These are phyloP conservation scores for Epichloe scottii DNA, from an alignment of 2,329 filamentous ascomycete species.

Conservation along the genomic window DNA sequence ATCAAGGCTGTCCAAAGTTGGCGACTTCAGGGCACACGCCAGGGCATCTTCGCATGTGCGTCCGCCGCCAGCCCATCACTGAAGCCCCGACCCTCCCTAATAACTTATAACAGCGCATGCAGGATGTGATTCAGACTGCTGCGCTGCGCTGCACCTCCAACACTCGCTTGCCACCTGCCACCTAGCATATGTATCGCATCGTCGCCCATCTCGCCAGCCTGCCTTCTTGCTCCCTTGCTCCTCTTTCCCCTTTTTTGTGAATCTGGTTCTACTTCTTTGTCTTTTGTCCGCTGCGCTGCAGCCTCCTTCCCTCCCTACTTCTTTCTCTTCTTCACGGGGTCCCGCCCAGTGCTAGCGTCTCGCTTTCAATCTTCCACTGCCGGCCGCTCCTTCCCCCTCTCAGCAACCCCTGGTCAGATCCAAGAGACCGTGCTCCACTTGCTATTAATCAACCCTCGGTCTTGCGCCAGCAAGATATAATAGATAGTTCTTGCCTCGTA, in stretches of 20 bases:
- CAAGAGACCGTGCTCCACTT: background rate
- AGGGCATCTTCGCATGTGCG: background rate
- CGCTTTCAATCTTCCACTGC: background rate
- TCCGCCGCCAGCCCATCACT: background rate
- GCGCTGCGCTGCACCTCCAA: background rate
- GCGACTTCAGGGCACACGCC: too few relatives aligned
- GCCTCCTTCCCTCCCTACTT: background rate
- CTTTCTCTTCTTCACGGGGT: background rate
- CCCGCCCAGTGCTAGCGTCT: background rate
- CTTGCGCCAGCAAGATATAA: background rate
- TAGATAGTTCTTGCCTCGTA: background rate
- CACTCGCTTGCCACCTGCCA: background rate
- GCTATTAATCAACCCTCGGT: background rate
- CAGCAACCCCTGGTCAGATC: background rate
- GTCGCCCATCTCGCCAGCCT: background rate
- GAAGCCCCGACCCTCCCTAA: too few relatives aligned
- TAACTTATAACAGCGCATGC: background rate
- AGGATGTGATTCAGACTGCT: background rate
- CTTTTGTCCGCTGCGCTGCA: background rate
- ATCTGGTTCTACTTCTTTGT: background rate
- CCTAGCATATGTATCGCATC: background rate
- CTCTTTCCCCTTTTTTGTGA: background rate
- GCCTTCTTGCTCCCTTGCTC: background rate
- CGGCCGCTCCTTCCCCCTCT: background rate
- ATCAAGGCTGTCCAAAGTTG: too few relatives aligned